Base-by-base conservation (phyloP, 306 rosid genomes). In the Cicer chorassanicum region DNA sequence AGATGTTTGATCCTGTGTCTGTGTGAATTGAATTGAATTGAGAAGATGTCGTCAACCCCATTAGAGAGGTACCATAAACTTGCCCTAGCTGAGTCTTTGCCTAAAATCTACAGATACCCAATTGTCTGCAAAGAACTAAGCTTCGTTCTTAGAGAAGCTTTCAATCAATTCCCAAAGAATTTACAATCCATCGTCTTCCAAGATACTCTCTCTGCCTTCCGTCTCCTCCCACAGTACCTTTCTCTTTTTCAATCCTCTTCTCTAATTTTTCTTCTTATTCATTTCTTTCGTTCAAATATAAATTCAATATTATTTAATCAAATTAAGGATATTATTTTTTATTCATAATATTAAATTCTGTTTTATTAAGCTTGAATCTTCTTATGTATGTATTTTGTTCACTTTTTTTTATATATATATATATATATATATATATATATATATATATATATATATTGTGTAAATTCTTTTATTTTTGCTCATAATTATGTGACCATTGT, bases 191-290 rank as follows among this genome's bases (percentile, higher is more conserved):
- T 86, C 24, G 15, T 93, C 81, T 84, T 83, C 77, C 86, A 93
- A 61, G 94, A 93, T 70, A 75, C 82, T 64, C 88, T 88, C 85
- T 34, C 88, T 11, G 96, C 98, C 83, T 91, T 93, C 78, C 94
- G 86, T 83, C 90, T 89, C 54, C 89, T 93, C 63, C 96, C 97
- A 5, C 63, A 87, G 98, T 93, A 81, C 50, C 84, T 68, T 12
- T 10, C 8, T 56, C 40, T 16, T 51, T 3, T 16, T n/a, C 48
- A 48, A 16, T 16, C 1, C 18, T 16, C 34, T 29, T 51, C 19
- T 2, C 10, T 2, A 34, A 9, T 41, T 42, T 12, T 13, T 60
- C 2, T 6, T 59, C 1, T 54, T 42, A 1, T 56, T 13, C 1
- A 21, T 50, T 39, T 56, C 8, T 44, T 66, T 57, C 19, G 2